Percentiles rank a stretch among this genome's conserved stretches.
These are phyloP conservation scores for Zygosaccharomyces bailii DNA, from an alignment of 805 yeast genomes.

Conservation along the genomic window DNA sequence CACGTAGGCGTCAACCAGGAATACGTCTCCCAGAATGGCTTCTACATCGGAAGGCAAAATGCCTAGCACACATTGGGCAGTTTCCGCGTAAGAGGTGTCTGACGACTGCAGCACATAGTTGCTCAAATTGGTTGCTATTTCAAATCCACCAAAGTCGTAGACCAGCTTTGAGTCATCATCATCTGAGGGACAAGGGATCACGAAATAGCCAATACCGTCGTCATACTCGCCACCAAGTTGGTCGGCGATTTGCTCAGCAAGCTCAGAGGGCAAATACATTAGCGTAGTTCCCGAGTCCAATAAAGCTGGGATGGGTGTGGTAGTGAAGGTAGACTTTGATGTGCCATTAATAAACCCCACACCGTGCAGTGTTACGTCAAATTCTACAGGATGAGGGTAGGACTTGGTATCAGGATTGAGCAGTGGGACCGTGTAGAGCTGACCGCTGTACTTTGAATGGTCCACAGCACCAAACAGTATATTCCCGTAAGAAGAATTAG, in stretches of 20 bases:
- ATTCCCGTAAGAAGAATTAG: slow-evolving; percentile 44
- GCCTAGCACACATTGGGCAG: slow-evolving; percentile 44
- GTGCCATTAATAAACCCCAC: slow-evolving; percentile 28
- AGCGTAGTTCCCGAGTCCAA: slow-evolving; percentile 45
- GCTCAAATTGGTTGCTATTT: slow-evolving; percentile 47
- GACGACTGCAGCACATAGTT: slow-evolving; percentile 31
- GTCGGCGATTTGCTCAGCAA: slow-evolving; percentile 38
- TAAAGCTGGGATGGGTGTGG: slow-evolving; percentile 39
- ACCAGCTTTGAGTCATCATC: slow-evolving; percentile 36
- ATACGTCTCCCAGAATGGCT: slow-evolving; percentile 53
- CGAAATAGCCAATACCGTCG: slow-evolving; percentile 42
- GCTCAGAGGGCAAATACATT: slow-evolving; percentile 42
- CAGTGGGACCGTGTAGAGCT: slow-evolving; percentile 46
- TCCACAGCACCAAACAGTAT: slow-evolving; percentile 73
- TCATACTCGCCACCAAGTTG: slow-evolving; percentile 46
- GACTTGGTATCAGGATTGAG: slow-evolving; percentile 36
- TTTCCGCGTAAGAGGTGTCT: slow-evolving; percentile 6
- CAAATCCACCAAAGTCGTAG: slow-evolving; percentile 59
- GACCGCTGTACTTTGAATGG: slow-evolving; percentile 55
- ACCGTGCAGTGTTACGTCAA: slow-evolving; percentile 37
- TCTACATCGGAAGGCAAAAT: slow-evolving; percentile 30
- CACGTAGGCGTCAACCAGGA: slow-evolving; percentile 56
- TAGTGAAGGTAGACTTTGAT: slow-evolving; percentile 31
- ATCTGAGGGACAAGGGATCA: slow-evolving; percentile 42
- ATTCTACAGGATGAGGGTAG: slow-evolving; percentile 27